Conservation (phyloP, 2,329 filamentous ascomycete genomes). For the Chalara sp. region DNA sequence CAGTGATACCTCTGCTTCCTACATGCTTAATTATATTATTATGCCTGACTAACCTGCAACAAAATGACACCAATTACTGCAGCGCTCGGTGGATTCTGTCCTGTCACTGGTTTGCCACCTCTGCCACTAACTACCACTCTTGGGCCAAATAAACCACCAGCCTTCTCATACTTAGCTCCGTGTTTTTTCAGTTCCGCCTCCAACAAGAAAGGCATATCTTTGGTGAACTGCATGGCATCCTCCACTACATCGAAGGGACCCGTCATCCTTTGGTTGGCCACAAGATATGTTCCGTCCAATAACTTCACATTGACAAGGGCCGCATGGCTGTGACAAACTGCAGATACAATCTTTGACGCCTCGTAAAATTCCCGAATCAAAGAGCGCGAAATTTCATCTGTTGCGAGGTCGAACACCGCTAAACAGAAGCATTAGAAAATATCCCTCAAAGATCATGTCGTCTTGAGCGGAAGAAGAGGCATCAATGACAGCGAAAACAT, state of each 20-base stretch:
- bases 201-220: conserved; percentile 51
- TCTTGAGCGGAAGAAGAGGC: too few relatives aligned
- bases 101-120: conserved; percentile 31
- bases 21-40: too few relatives aligned
- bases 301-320: conserved; percentile 53
- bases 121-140: conserved; percentile 31
- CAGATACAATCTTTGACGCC: conserved; percentile 55
- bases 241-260: conserved; percentile 50
- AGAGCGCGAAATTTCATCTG: conserved; percentile 45
- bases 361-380: conserved; percentile 55
- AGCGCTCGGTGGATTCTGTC: conserved; percentile 35
- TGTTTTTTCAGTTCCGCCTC: conserved; percentile 44
- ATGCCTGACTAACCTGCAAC: background rate
- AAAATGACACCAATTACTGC: background rate
- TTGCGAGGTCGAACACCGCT: conserved; percentile 32
- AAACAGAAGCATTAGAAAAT: background rate
- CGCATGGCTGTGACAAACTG: conserved; percentile 63
- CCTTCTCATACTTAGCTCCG: conserved; percentile 51
- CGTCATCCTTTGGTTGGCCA: conserved; percentile 50
- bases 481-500: too few relatives aligned
- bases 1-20: too few relatives aligned
- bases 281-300: conserved; percentile 42
- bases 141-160: conserved; percentile 32
- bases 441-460: background rate
- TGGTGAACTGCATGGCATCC: conserved; percentile 32